These are phyloP conservation scores for Colletotrichum eremochloae DNA, from an alignment of 2,329 filamentous ascomycete species.

Conservation along the genomic window DNA sequence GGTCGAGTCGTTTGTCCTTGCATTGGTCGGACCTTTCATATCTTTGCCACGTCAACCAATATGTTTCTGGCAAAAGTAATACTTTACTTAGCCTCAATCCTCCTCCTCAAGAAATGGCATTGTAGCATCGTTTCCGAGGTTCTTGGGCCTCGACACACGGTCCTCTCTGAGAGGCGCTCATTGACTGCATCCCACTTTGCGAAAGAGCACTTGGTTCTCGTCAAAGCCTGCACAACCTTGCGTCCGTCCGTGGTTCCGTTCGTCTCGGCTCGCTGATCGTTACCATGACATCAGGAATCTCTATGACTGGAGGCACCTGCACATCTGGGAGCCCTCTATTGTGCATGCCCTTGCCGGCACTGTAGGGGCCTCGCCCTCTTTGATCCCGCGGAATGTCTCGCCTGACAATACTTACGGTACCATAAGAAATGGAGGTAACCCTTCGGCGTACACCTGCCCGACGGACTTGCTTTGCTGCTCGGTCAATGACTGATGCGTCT, in stretches of 20 bases:
- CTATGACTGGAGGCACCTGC: no score
- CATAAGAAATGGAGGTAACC: constrained; percentile 31
- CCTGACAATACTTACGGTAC: constrained; percentile 38
- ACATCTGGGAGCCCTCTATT: no score
- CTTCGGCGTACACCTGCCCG: constrained; percentile 26
- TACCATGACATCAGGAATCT: constrained; percentile 8
- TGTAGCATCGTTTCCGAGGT: not conserved
- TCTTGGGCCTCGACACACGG: constrained; percentile 27
- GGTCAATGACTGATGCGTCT: constrained; percentile 52
- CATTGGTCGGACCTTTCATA: not conserved
- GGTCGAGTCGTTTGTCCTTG: not conserved
- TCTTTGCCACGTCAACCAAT: not conserved
- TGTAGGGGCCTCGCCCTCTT: constrained; percentile 21
- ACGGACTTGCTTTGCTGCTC: constrained; percentile 47
- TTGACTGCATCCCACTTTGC: constrained; percentile 13
- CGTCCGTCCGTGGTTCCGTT: constrained; percentile 1
- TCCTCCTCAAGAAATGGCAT: no score
- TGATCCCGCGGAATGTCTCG: constrained; percentile 15
- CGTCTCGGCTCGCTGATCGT: constrained; percentile 2
- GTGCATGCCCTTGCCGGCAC: constrained; percentile 12
- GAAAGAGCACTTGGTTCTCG: not conserved
- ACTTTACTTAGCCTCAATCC: not conserved
- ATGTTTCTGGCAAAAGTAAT: not conserved
- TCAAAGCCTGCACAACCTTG: not conserved
- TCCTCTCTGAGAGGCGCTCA: constrained; percentile 13